Conservation (phyloP, 768 basidiomycete genomes). For the Lactifluus echinatus region DNA sequence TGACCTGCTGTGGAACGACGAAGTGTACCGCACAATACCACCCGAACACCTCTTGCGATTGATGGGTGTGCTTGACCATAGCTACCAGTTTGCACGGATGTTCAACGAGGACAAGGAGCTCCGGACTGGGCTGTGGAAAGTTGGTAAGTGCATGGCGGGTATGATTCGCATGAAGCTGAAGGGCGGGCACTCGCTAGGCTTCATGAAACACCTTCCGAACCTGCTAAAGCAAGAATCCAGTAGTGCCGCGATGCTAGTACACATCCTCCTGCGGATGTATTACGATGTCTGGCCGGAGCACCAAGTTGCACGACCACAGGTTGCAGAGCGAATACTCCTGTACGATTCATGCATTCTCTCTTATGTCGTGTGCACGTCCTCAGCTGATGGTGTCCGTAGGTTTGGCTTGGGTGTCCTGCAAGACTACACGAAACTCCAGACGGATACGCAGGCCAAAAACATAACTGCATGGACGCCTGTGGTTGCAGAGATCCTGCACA, state of each 20-base stretch:
- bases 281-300: slow-evolving; percentile 84
- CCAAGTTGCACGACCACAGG: slow-evolving; percentile 73
- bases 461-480: slow-evolving; percentile 98
- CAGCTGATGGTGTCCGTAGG: slow-evolving; percentile 34
- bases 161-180: neutral
- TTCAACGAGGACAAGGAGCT: slow-evolving; percentile 99
- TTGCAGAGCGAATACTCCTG: slow-evolving; percentile 65
- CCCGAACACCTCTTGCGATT: slow-evolving; percentile 87
- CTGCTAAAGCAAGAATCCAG: slow-evolving; percentile 97
- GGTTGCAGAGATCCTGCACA: slow-evolving; percentile 87
- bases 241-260: slow-evolving; percentile 89
- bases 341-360: slow-evolving; percentile 27
- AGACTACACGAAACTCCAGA: slow-evolving; percentile 83
- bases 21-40: slow-evolving; percentile 89
- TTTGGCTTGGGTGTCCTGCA: slow-evolving; percentile 81
- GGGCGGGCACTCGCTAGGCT: slow-evolving; percentile 55
- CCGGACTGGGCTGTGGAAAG: slow-evolving; percentile 97
- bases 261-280: slow-evolving; percentile 89
- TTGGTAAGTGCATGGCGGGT: slow-evolving; percentile 74
- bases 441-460: slow-evolving; percentile 90
- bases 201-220: slow-evolving; percentile 99
- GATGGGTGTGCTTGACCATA: slow-evolving; percentile 94
- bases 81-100: slow-evolving; percentile 92
- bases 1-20: slow-evolving; percentile 85
- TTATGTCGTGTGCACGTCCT: neutral